These are phyloP conservation scores for Volvariella volvacea DNA, from an alignment of 1,284 basidiomycete species.

Conservation along the genomic window DNA sequence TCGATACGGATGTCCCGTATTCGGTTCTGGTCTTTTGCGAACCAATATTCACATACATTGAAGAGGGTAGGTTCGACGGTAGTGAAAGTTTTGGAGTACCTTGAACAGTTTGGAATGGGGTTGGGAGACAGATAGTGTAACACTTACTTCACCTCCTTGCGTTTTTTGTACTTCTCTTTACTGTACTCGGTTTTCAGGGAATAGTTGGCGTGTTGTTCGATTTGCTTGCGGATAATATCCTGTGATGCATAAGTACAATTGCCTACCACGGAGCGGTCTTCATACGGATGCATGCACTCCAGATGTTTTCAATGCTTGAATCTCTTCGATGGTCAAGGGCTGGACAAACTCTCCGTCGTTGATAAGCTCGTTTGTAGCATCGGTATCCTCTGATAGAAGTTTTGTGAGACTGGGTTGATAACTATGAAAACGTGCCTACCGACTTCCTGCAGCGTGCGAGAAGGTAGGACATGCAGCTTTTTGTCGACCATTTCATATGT, in stretches of 20 bases:
- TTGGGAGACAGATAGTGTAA: background rate
- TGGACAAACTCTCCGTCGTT: slow-evolving; percentile 76
- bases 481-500: slow-evolving; percentile 73
- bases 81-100: slow-evolving; percentile 85
- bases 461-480: slow-evolving; percentile 54
- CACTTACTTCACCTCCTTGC: slow-evolving; percentile 87
- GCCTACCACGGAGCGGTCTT: slow-evolving; percentile 1
- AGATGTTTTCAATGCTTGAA: slow-evolving; percentile 71
- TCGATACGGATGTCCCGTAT: slow-evolving; percentile 86
- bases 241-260: slow-evolving; percentile 25
- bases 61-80: slow-evolving; percentile 84
- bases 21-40: slow-evolving; percentile 72
- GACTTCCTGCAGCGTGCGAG: slow-evolving; percentile 64
- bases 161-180: slow-evolving; percentile 93
- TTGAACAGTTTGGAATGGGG: slow-evolving; percentile 23
- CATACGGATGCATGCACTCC: slow-evolving; percentile 70
- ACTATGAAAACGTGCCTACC: slow-evolving; percentile 31
- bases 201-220: slow-evolving; percentile 86
- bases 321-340: slow-evolving; percentile 75
- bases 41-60: slow-evolving; percentile 90
- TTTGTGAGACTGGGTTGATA: background rate
- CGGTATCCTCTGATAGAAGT: slow-evolving; percentile 67
- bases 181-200: slow-evolving; percentile 92
- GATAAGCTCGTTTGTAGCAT: slow-evolving; percentile 86
- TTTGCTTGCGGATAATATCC: slow-evolving; percentile 92